Evolutionary conservation across 2,329 filamentous ascomycete species (phyloP), one percentile per base, ranked within the genome.

Genomic region (Fusarium brachygibbosum): DNA sequence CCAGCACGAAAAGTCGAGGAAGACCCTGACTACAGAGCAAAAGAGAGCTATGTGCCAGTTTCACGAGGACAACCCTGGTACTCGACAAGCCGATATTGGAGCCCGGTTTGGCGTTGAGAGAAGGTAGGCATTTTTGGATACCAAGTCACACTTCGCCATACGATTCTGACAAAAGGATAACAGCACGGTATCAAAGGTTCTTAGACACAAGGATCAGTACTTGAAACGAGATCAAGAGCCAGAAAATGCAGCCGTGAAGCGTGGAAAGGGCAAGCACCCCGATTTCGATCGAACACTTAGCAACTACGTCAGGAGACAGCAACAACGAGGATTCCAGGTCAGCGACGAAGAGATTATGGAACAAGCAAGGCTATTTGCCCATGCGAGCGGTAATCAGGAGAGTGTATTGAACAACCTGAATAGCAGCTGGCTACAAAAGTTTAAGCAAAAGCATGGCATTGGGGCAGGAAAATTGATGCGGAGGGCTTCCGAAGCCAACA

Each of bases 141-240:
- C 32, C 23, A 45, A 56, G 48, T 28, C 42, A 37, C 34, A 37
- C 41, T 55, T 53, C 31, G 35, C 62, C 41, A 61, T 75, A 75
- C 81, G 19, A 48, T 40, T 60, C 76, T 77, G 60, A 77, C 74
- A 61, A 53, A 46, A 50, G 19, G 32, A 56, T 49, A 46, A 52
- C 66, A 99, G 96, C 82, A 99, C 96, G 49, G 96, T 99, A n/a
- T 99, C 96, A 56, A 99, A 99, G 79, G 96, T 98, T 57, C 81
- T 99, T 69, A 90, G 95, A 55, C 91, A 97, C 76, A 97, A 95
- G 82, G 96, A 99, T 69, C 96, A 97, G 79, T 98, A 97, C 80
- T 86, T 98, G 17, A 92, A 91, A 75, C 89, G 93, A 93, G 75
- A 94, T 93, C 79, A 91, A 90, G 71, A 93, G 85, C 77, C 88